Conservation (phyloP, 495 filamentous ascomycete genomes). For the Talaromyces stipitatus region DNA sequence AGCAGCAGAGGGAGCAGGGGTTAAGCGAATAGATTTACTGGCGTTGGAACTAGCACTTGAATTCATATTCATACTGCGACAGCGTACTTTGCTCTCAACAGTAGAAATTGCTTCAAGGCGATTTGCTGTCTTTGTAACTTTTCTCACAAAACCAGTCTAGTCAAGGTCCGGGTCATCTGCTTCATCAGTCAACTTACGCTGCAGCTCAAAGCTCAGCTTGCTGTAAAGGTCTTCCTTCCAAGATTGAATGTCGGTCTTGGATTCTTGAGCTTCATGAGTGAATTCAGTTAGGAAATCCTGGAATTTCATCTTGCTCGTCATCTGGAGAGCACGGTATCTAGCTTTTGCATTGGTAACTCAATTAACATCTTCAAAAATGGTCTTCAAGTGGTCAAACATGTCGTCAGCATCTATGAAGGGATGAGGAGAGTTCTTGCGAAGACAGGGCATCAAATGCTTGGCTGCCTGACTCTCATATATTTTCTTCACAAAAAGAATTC, state of each 20-base stretch:
- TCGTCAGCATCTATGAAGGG: background rate
- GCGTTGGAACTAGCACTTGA: too few relatives aligned
- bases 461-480: background rate
- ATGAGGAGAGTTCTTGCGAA: background rate
- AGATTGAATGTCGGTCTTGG: background rate
- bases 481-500: background rate
- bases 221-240: conserved; percentile 6
- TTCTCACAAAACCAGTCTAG: background rate
- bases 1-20: too few relatives aligned
- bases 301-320: background rate
- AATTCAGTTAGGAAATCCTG: conserved; percentile 8
- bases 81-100: background rate
- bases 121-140: background rate
- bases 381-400: background rate
- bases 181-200: background rate
- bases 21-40: too few relatives aligned
- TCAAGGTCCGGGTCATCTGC: background rate
- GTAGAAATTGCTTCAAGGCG: too few relatives aligned
- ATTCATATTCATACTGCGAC: too few relatives aligned
- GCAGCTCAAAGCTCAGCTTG: background rate
- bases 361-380: background rate
- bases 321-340: background rate
- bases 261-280: background rate
- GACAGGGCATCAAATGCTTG: background rate
- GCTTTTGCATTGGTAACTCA: background rate